Percentiles rank a stretch among this genome's conserved stretches.
Conservation (phyloP, 1,284 basidiomycete genomes). For the Singerocomus rubriflavus region DNA sequence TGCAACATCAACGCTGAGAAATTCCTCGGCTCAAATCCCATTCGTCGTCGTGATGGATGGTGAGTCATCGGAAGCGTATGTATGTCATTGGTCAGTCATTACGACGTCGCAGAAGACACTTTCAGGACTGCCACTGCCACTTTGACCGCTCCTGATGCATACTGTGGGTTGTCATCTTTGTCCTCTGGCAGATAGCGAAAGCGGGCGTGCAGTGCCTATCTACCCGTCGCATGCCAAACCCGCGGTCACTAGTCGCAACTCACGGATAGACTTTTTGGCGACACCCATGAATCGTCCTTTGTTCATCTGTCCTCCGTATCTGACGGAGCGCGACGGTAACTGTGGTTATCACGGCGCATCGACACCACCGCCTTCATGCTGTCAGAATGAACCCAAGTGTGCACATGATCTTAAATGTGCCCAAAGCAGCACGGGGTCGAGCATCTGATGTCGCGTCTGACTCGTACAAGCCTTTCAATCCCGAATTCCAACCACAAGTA, state of each 20-base stretch:
- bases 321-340: slow-evolving; percentile 21
- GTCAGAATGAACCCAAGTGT: slow-evolving; percentile 16
- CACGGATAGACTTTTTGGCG: slow-evolving; percentile 18
- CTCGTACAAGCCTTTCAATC: slow-evolving; percentile 2
- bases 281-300: slow-evolving; percentile 11
- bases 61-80: no score
- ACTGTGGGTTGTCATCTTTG: no score
- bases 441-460: slow-evolving; percentile 18
- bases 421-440: slow-evolving; percentile 12
- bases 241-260: neutral
- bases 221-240: slow-evolving; percentile 24
- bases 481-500: neutral
- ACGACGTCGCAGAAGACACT: slow-evolving; percentile 14
- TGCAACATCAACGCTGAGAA: no score
- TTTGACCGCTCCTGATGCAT: no score
- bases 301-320: slow-evolving; percentile 19
- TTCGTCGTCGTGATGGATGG: no score
- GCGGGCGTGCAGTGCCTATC: slow-evolving; percentile 15
- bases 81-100: slow-evolving; percentile 14
- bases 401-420: slow-evolving; percentile 20
- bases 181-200: slow-evolving; percentile 13
- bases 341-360: slow-evolving; percentile 17
- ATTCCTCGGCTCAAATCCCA: no score
- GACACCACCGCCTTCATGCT: slow-evolving; percentile 15
- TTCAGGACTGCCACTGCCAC: no score